Evolutionary conservation across 1,139 yeast genomes (phyloP).

Genomic region (Arxiozyma slooffiae): DNA sequence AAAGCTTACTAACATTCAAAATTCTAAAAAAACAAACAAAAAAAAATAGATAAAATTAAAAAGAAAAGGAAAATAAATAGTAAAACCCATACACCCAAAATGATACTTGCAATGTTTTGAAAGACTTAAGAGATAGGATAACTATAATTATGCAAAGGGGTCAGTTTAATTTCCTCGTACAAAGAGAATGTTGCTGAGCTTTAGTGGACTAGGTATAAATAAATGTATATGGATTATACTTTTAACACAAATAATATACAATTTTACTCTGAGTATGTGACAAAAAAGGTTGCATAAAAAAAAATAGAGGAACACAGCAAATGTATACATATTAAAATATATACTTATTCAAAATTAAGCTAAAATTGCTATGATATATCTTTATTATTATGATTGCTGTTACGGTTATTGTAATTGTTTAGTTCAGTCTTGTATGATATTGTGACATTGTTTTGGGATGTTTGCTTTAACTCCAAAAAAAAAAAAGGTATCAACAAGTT

Average conservation of each 20-base stretch:
- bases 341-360: not conserved
- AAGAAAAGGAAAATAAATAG: too few relatives aligned
- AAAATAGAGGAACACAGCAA: not conserved
- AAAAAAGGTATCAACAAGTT: not conserved
- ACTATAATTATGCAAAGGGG: too few relatives aligned
- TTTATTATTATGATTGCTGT: not conserved
- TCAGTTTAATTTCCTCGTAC: not conserved
- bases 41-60: too few relatives aligned
- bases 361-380: not conserved
- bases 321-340: not conserved
- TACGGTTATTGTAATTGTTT: not conserved
- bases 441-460: not conserved
- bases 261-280: conserved; percentile 1
- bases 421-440: not conserved
- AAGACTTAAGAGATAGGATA: too few relatives aligned
- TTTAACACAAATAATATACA: conserved; percentile 3
- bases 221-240: too few relatives aligned
- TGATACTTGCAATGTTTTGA: too few relatives aligned
- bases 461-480: not conserved
- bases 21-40: too few relatives aligned
- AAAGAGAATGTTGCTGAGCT: not conserved
- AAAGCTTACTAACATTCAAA: not conserved
- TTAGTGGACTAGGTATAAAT: too few relatives aligned
- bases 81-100: not conserved
- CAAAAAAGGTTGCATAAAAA: not conserved